Percentiles rank a stretch among this genome's conserved stretches.
phyloP scores from a whole-genome alignment of 164 flowering plant species.

The Paratinospora sagittata region DNA sequence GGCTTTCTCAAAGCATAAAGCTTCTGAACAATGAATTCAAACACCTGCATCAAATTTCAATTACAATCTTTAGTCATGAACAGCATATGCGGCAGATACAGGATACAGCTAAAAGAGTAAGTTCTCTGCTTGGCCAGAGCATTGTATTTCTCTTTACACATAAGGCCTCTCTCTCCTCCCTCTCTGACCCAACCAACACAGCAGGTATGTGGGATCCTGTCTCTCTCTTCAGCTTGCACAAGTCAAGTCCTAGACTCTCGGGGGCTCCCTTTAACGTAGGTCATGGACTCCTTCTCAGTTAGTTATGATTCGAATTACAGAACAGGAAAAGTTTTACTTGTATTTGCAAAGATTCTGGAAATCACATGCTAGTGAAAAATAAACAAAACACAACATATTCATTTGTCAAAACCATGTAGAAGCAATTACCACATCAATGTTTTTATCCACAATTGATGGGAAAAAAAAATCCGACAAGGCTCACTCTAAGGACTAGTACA shows the following conservation, averaged over 20 bases:
- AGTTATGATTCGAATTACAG: too few species aligned
- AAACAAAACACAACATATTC: not conserved
- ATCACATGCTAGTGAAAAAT: not conserved
- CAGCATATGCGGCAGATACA: not conserved
- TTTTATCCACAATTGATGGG: not conserved
- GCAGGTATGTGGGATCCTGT: too few species aligned
- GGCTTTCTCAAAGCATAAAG: slow-evolving; percentile 96
- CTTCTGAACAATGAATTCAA: slow-evolving; percentile 91
- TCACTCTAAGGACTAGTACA: not conserved
- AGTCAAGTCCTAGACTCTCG: not conserved
- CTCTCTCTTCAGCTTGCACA: not conserved
- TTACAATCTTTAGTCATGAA: not conserved
- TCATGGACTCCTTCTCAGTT: not conserved
- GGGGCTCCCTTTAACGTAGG: not conserved
- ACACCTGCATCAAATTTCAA: slow-evolving; percentile 43
- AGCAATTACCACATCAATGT: not conserved
- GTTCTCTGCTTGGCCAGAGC: not conserved
- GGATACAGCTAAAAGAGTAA: not conserved
- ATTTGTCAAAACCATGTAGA: not conserved
- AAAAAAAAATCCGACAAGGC: too few species aligned
- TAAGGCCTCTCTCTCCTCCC: too few species aligned
- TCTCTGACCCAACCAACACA: too few species aligned
- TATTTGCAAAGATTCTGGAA: not conserved
- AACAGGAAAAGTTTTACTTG: not conserved
- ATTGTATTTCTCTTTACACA: too few species aligned